Evolutionary conservation across 768 basidiomycete genomes (phyloP).

Genomic region (Kondoa malvinella): DNA sequence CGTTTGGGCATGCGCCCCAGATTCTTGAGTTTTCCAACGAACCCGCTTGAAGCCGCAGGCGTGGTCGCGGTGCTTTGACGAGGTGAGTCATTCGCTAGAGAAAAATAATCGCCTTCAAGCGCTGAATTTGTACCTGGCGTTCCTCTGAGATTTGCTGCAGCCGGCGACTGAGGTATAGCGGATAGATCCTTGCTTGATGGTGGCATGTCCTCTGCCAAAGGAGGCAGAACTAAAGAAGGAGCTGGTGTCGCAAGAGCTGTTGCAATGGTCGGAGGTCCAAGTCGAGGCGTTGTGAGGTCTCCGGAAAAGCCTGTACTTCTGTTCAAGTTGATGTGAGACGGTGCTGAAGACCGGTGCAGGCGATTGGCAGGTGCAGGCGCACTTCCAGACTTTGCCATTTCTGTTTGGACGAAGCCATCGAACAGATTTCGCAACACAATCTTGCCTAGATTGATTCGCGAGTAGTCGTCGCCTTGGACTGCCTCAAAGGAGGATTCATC

Average conservation of each 20-base stretch:
- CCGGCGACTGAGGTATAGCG: neutral
- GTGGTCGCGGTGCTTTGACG: neutral
- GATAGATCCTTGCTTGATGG: conserved; percentile 23
- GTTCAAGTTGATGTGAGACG: conserved; percentile 6
- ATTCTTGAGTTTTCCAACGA: neutral
- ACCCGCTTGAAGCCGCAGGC: neutral
- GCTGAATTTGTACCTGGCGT: neutral
- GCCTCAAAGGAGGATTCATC: conserved; percentile 46
- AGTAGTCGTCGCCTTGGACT: conserved; percentile 44
- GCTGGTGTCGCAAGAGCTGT: conserved; percentile 48
- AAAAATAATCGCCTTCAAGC: neutral
- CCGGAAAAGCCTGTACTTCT: neutral
- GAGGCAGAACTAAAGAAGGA: conserved; percentile 50
- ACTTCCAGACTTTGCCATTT: no score
- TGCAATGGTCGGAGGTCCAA: conserved; percentile 2
- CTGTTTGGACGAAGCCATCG: conserved; percentile 24
- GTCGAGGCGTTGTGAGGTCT: neutral
- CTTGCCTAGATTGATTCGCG: conserved; percentile 47
- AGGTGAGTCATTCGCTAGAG: neutral
- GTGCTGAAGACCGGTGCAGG: conserved; percentile 15
- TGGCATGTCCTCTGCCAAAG: conserved; percentile 36
- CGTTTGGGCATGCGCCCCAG: neutral
- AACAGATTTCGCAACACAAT: conserved; percentile 26
- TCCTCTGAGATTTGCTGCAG: neutral
- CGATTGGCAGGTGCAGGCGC: neutral